Percentiles rank a stretch among this genome's conserved stretches.
Evolutionary conservation across 2,329 filamentous ascomycete species (phyloP).

Genomic region (Botrytis sinoallii): DNA sequence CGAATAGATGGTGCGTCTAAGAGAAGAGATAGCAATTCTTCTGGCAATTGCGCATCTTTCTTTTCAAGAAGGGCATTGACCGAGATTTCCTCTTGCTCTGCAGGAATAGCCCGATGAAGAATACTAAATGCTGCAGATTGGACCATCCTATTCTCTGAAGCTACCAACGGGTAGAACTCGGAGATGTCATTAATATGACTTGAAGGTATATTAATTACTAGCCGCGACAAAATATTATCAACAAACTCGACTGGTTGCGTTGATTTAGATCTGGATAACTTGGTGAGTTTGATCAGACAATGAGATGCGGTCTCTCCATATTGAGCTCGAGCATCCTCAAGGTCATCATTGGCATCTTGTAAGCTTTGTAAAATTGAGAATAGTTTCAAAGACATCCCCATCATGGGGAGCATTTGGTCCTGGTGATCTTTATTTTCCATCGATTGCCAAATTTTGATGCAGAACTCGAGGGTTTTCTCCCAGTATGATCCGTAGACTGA

Average conservation of each 20-base stretch:
- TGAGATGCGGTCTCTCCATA: slow-evolving; percentile 53
- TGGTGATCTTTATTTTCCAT: slow-evolving; percentile 41
- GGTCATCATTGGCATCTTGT: slow-evolving; percentile 78
- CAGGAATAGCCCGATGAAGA: slow-evolving; percentile 76
- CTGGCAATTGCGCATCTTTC: slow-evolving; percentile 69
- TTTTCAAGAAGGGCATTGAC: slow-evolving; percentile 73
- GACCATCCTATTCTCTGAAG: slow-evolving; percentile 69
- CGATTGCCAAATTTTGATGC: slow-evolving; percentile 55
- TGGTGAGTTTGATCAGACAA: slow-evolving; percentile 62
- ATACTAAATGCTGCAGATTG: slow-evolving; percentile 79
- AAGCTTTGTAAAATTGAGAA: slow-evolving; percentile 61
- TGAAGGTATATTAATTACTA: slow-evolving; percentile 62
- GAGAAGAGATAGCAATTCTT: slow-evolving; percentile 80
- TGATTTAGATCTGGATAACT: slow-evolving; percentile 44
- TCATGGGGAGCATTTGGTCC: slow-evolving; percentile 55
- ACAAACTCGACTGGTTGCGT: slow-evolving; percentile 72
- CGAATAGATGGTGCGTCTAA: slow-evolving; percentile 72
- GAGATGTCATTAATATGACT: slow-evolving; percentile 60
- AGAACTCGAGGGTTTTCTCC: slow-evolving; percentile 61
- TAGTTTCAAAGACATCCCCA: slow-evolving; percentile 72
- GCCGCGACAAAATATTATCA: slow-evolving; percentile 68
- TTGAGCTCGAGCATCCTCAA: slow-evolving; percentile 69
- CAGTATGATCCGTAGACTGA: slow-evolving; percentile 89
- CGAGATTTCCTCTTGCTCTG: slow-evolving; percentile 75
- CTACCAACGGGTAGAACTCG: slow-evolving; percentile 72